Evolutionary conservation across 129 eudicot genomes (phyloP).

Genomic region (Gnaphalium uliginosum): DNA sequence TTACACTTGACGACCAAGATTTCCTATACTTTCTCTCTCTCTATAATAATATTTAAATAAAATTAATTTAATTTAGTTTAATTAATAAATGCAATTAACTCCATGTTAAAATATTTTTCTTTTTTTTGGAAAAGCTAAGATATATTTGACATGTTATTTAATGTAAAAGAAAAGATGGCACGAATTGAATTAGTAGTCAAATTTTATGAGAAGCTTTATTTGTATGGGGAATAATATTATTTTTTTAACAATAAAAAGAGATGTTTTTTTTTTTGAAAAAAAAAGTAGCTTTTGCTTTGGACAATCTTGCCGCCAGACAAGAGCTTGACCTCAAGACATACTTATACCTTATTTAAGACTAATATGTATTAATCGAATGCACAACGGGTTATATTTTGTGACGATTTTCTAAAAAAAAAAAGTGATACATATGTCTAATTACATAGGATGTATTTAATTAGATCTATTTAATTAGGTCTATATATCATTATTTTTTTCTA

Average conservation of each 20-base stretch:
- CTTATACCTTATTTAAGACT: slow-evolving; percentile 16
- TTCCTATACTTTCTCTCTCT: slow-evolving; percentile 27
- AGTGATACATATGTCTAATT: too few relatives aligned
- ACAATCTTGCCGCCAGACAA: slow-evolving; percentile 23
- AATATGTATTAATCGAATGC: slow-evolving; percentile 14
- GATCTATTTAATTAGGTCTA: too few relatives aligned
- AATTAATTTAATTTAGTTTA: too few relatives aligned
- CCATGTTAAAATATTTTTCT: too few relatives aligned
- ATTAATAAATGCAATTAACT: too few relatives aligned
- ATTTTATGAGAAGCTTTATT: slow-evolving; percentile 14
- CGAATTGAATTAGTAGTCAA: too few relatives aligned
- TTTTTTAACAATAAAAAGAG: slow-evolving; percentile 17
- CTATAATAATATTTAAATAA: background rate
- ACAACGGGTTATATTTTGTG: slow-evolving; percentile 37
- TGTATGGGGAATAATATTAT: slow-evolving; percentile 28
- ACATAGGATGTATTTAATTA: too few relatives aligned
- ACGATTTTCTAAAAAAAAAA: too few relatives aligned
- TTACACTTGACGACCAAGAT: slow-evolving; percentile 56
- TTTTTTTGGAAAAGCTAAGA: too few relatives aligned
- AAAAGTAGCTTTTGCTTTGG: slow-evolving; percentile 34
- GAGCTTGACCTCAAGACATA: background rate
- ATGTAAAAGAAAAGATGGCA: too few relatives aligned
- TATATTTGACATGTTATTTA: too few relatives aligned
- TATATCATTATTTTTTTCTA: too few relatives aligned
- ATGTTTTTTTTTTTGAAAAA: slow-evolving; percentile 15